Percentiles rank a stretch among this genome's conserved stretches.
These are phyloP conservation scores for Leccinum insolens DNA, from an alignment of 1,284 basidiomycete species.

Conservation along the genomic window DNA sequence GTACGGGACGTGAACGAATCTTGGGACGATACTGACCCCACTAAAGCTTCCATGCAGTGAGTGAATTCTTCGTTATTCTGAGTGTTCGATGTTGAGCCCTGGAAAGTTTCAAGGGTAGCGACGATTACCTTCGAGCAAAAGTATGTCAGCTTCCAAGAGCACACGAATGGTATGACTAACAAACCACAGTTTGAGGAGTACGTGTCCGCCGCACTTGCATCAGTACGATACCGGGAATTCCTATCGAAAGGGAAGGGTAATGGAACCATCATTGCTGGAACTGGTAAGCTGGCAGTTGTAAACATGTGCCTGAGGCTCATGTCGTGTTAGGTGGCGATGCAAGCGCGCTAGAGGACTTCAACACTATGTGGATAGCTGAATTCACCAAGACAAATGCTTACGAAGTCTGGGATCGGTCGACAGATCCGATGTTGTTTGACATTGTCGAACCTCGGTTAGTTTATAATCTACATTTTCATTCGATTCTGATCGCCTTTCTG, in stretches of 20 bases:
- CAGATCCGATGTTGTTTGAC: conserved; percentile 91
- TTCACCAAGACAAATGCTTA: conserved; percentile 86
- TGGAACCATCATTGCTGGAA: conserved; percentile 66
- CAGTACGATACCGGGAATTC: conserved; percentile 88
- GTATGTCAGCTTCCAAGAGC: conserved; percentile 39
- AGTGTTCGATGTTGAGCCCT: conserved; percentile 6
- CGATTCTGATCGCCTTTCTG: conserved; percentile 12
- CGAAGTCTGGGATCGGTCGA: conserved; percentile 85
- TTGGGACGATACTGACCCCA: conserved; percentile 70
- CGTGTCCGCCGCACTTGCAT: conserved; percentile 76
- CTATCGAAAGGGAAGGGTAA: conserved; percentile 62
- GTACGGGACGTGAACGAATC: conserved; percentile 82
- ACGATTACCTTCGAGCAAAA: conserved; percentile 89
- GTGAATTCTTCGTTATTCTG: conserved; percentile 32
- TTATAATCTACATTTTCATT: background rate
- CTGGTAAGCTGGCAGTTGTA: conserved; percentile 41
- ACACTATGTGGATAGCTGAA: conserved; percentile 79
- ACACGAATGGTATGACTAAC: conserved; percentile 2
- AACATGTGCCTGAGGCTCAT: background rate
- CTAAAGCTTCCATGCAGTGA: conserved; percentile 64
- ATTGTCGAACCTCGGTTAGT: conserved; percentile 85
- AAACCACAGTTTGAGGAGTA: conserved; percentile 78
- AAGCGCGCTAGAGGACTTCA: conserved; percentile 72
- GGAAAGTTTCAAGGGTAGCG: conserved; percentile 83
- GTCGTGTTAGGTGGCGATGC: conserved; percentile 43